These are phyloP conservation scores for Herpetospermum pedunculosum DNA, from an alignment of 306 rosid genomes.

Conservation along the genomic window DNA sequence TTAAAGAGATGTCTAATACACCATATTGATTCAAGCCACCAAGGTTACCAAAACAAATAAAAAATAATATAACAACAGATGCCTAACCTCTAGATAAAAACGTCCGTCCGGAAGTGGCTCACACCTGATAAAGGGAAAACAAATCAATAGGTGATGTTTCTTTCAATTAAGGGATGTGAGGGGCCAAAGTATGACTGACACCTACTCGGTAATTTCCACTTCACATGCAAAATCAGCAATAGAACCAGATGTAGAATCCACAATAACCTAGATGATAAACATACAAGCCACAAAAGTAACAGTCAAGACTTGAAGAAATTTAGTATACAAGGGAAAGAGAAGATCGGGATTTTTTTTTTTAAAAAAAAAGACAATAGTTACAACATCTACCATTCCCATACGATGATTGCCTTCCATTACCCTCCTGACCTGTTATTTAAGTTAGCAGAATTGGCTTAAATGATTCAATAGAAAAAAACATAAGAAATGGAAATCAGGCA, in stretches of 20 bases:
- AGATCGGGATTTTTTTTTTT: constrained; percentile 1
- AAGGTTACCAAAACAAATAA: not conserved
- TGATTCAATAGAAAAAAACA: not conserved
- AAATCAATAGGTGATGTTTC: not conserved
- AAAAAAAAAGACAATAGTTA: constrained; percentile 19
- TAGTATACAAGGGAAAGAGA: constrained; percentile 14
- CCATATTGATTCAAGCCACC: constrained; percentile 1
- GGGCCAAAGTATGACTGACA: constrained; percentile 12
- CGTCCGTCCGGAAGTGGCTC: constrained; percentile 99
- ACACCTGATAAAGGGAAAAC: constrained; percentile 44
- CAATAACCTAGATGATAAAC: constrained; percentile 48
- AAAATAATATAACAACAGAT: not conserved
- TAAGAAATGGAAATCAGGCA: not conserved
- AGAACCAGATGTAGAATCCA: constrained; percentile 59
- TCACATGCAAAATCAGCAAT: constrained; percentile 91
- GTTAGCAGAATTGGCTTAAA: constrained; percentile 4
- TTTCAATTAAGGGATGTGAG: not conserved
- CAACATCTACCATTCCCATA: constrained; percentile 92
- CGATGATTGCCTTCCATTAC: constrained; percentile 97
- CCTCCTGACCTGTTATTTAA: constrained; percentile 67
- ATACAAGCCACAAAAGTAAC: constrained; percentile 19
- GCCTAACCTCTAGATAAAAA: constrained; percentile 80
- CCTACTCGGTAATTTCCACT: constrained; percentile 98
- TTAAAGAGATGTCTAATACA: not conserved
- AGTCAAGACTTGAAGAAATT: constrained; percentile 11